These are phyloP conservation scores for Solanum chiquidenum DNA, from an alignment of 257 asterid species.

Conservation along the genomic window DNA sequence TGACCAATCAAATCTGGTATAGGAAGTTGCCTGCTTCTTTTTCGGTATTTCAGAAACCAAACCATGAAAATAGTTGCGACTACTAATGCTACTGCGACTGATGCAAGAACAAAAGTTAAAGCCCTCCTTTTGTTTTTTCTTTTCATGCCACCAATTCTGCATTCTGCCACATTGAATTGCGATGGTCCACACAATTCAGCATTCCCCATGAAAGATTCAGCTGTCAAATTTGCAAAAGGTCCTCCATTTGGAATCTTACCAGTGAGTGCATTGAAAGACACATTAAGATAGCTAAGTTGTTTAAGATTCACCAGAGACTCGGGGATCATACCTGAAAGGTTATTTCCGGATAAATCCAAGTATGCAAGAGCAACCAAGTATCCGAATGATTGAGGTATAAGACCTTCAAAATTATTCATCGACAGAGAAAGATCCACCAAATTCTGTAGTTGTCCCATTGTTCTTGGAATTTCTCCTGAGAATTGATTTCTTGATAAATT, in stretches of 20 bases:
- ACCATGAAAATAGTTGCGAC: background rate
- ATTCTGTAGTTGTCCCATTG: background rate
- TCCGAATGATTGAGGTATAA: slow-evolving; percentile 2
- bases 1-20: background rate
- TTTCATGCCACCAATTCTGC: background rate
- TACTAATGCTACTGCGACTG: background rate
- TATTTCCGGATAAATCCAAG: background rate
- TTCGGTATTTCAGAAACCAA: background rate
- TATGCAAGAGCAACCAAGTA: background rate
- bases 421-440: background rate
- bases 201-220: background rate
- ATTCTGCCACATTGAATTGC: background rate
- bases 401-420: background rate
- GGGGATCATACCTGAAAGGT: background rate
- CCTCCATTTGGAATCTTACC: slow-evolving; percentile 5
- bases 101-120: background rate
- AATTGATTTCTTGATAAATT: background rate
- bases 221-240: background rate
- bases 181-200: background rate
- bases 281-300: background rate
- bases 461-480: background rate
- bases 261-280: slow-evolving; percentile 1
- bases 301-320: background rate
- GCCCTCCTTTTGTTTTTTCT: background rate
- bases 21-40: background rate